A percentile compares a stretch with the other conserved stretches of the same genome.
Conservation (phyloP, 805 yeast genomes). For the Lipomyces sp. region DNA sequence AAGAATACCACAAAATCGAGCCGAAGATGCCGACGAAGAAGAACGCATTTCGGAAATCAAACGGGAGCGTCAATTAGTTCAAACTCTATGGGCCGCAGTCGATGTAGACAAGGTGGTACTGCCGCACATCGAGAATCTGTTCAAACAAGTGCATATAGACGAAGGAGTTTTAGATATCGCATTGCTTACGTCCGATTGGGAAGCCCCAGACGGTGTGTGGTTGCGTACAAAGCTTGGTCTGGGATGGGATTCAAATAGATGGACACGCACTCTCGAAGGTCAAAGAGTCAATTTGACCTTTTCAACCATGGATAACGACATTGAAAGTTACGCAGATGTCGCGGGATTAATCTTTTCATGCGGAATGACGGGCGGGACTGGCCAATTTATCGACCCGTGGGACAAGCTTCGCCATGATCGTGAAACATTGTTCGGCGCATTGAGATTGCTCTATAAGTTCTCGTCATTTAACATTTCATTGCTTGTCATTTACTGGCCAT, state of each 20-base stretch:
- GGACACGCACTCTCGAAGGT: conserved; percentile 36
- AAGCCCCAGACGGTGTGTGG: conserved; percentile 48
- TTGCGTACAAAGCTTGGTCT: conserved; percentile 46
- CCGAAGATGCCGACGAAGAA: conserved; percentile 24
- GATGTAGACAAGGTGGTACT: conserved; percentile 41
- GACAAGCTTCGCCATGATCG: conserved; percentile 43
- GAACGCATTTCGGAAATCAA: conserved; percentile 28
- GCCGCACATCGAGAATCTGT: conserved; percentile 34
- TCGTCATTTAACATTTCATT: conserved; percentile 44
- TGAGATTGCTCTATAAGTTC: conserved; percentile 39
- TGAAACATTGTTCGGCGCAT: conserved; percentile 39
- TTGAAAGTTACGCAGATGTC: conserved; percentile 42
- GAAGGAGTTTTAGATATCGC: conserved; percentile 40
- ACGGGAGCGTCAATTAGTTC: conserved; percentile 39
- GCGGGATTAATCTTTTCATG: conserved; percentile 52
- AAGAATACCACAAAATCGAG: conserved; percentile 9
- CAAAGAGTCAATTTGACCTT: conserved; percentile 40
- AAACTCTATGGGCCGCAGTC: conserved; percentile 49
- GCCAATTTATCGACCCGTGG: conserved; percentile 15
- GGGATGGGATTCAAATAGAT: conserved; percentile 36
- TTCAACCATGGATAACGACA: conserved; percentile 45
- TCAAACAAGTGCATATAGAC: conserved; percentile 33
- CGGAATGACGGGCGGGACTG: conserved; percentile 42
- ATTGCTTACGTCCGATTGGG: conserved; percentile 51
- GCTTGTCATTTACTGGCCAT: conserved; percentile 44